Conservation (phyloP, 148 eudicot genomes). For the Amaranthus cruentus region DNA sequence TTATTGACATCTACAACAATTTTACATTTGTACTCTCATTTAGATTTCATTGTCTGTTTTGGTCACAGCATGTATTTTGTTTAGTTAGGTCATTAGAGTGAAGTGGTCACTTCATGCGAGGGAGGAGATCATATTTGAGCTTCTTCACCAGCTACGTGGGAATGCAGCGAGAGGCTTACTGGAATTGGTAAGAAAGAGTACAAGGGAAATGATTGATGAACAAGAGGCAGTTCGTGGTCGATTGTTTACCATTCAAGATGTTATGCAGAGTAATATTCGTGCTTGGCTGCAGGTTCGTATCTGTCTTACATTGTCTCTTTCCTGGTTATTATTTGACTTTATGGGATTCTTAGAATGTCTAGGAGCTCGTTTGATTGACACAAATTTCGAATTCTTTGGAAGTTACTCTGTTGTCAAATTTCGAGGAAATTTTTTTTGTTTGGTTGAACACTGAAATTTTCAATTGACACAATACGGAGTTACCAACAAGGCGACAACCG, state of each 20-base stretch:
- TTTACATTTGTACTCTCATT: not conserved
- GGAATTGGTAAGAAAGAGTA: slow-evolving; percentile 64
- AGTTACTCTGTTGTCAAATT: too few species aligned
- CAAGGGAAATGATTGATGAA: slow-evolving; percentile 84
- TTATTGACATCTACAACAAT: slow-evolving; percentile 9
- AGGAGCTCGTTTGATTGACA: too few species aligned
- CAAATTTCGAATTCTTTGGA: too few species aligned
- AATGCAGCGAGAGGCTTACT: slow-evolving; percentile 49
- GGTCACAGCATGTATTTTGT: not conserved
- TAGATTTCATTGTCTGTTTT: not conserved
- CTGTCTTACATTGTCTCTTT: not conserved
- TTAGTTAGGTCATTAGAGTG: slow-evolving; percentile 76
- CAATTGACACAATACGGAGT: too few species aligned
- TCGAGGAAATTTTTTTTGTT: too few species aligned
- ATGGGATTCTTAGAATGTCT: too few species aligned
- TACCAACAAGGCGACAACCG: too few species aligned
- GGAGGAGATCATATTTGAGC: slow-evolving; percentile 94
- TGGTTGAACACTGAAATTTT: too few species aligned
- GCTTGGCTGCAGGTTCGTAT: slow-evolving; percentile 91
- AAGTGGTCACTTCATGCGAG: slow-evolving; percentile 98
- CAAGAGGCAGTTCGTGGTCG: slow-evolving; percentile 99
- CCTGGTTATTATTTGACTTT: not conserved
- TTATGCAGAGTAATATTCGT: slow-evolving; percentile 85
- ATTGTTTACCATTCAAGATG: slow-evolving; percentile 92
- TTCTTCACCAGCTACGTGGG: slow-evolving; percentile 80